These are phyloP conservation scores for Arabidopsis suecica DNA, from an alignment of 345 rosid species.

Conservation along the genomic window DNA sequence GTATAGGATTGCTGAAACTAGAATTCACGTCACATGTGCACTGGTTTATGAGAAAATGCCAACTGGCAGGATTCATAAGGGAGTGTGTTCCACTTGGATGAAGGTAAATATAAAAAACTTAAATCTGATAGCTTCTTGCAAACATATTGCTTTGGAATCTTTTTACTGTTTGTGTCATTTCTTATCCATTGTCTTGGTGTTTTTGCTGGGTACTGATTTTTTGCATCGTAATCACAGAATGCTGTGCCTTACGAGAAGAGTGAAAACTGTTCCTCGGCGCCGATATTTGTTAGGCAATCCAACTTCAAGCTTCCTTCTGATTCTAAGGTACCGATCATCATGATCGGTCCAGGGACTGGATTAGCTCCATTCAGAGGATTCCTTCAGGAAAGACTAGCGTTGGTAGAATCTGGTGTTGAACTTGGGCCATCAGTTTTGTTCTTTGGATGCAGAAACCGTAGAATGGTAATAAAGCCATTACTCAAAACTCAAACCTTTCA, in stretches of 20 bases:
- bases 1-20: constrained; percentile 76
- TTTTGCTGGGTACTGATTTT: neutral
- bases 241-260: constrained; percentile 71
- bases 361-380: constrained; percentile 99
- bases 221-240: constrained; percentile 51
- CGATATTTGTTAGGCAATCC: constrained; percentile 87
- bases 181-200: neutral
- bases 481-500: neutral
- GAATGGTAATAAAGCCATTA: constrained; percentile 54
- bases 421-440: constrained; percentile 81
- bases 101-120: constrained; percentile 44
- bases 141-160: neutral
- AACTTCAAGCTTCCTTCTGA: constrained; percentile 90
- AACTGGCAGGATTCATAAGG: constrained; percentile 85
- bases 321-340: constrained; percentile 76
- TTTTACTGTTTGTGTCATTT: constrained; percentile 6
- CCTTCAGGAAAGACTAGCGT: constrained; percentile 89
- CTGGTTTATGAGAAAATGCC: constrained; percentile 84
- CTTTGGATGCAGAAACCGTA: constrained; percentile 96
- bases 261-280: constrained; percentile 78
- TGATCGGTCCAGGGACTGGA: constrained; percentile 99
- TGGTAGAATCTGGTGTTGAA: constrained; percentile 76
- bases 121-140: constrained; percentile 24
- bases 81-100: constrained; percentile 98
- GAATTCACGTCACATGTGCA: constrained; percentile 98